Conservation (phyloP, 805 yeast genomes). For the Crinitomyces ghanaensis region DNA sequence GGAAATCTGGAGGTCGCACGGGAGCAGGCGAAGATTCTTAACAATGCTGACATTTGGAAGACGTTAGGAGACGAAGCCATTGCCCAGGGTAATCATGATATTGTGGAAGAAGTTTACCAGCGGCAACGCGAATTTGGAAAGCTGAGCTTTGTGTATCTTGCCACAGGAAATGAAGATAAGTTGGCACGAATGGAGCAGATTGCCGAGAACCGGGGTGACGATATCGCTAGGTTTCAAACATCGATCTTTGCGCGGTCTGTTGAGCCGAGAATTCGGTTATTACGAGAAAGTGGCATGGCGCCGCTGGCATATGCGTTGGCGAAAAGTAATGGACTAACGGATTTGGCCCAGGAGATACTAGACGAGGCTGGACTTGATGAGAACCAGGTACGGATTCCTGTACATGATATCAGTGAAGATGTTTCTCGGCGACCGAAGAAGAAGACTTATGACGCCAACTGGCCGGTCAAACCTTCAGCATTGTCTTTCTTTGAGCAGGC, state of each 20-base stretch:
- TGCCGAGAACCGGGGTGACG: slow-evolving; percentile 80
- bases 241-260: slow-evolving; percentile 66
- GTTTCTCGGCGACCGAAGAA: slow-evolving; percentile 37
- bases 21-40: slow-evolving; percentile 71
- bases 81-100: slow-evolving; percentile 73
- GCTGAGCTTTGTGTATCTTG: slow-evolving; percentile 75
- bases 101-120: slow-evolving; percentile 82
- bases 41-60: slow-evolving; percentile 63
- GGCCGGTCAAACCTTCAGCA: slow-evolving; percentile 74
- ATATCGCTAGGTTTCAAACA: slow-evolving; percentile 70
- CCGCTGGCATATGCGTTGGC: slow-evolving; percentile 93
- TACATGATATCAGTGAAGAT: slow-evolving; percentile 18
- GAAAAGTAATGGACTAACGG: slow-evolving; percentile 69
- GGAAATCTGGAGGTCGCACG: slow-evolving; percentile 82
- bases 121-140: slow-evolving; percentile 78
- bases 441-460: slow-evolving; percentile 39
- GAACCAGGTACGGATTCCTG: slow-evolving; percentile 53
- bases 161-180: slow-evolving; percentile 70
- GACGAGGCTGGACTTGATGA: slow-evolving; percentile 57
- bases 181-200: slow-evolving; percentile 76
- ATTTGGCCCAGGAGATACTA: slow-evolving; percentile 60
- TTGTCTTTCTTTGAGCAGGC: slow-evolving; percentile 81
- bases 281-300: slow-evolving; percentile 65
- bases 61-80: slow-evolving; percentile 77
- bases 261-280: slow-evolving; percentile 61